Evolutionary conservation across 805 yeast species (phyloP).

Genomic region (Komagataella pseudopastoris): DNA sequence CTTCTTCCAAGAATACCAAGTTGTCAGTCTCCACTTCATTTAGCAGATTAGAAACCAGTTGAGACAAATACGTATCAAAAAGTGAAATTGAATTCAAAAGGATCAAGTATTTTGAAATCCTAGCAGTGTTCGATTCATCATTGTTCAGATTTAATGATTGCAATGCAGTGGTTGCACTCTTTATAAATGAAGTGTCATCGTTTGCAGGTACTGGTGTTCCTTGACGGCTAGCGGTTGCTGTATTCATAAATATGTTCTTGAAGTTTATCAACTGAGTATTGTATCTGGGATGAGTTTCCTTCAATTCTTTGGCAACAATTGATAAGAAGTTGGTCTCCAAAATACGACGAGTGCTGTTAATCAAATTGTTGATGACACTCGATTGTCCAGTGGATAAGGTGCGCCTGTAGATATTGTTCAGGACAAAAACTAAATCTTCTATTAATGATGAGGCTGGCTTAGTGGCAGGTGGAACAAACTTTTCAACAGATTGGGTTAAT

Average conservation of each 20-base stretch:
- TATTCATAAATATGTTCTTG: constrained; percentile 6
- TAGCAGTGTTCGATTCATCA: constrained; percentile 29
- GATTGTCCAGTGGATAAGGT: constrained; percentile 62
- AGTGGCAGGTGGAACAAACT: constrained; percentile 4
- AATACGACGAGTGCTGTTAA: constrained; percentile 41
- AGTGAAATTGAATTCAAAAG: constrained; percentile 63
- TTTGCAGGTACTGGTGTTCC: constrained; percentile 15
- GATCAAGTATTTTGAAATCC: constrained; percentile 46
- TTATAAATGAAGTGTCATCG: constrained; percentile 6
- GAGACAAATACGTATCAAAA: constrained; percentile 42
- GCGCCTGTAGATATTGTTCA: constrained; percentile 54
- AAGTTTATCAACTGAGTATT: constrained; percentile 14
- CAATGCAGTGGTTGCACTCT: constrained; percentile 24
- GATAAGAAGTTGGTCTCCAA: constrained; percentile 52
- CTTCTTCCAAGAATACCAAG: constrained; percentile 18
- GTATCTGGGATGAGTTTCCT: constrained; percentile 26
- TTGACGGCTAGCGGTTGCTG: constrained; percentile 7
- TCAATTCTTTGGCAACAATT: constrained; percentile 34
- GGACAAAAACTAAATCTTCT: constrained; percentile 69
- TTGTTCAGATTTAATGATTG: constrained; percentile 19
- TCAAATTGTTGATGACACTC: constrained; percentile 36
- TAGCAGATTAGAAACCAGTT: constrained; percentile 31
- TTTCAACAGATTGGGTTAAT: constrained; percentile 7
- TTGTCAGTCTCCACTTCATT: constrained; percentile 12
- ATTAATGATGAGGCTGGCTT: constrained; percentile 58